phyloP scores from a whole-genome alignment of 306 rosid species.

The Urtica urens region DNA sequence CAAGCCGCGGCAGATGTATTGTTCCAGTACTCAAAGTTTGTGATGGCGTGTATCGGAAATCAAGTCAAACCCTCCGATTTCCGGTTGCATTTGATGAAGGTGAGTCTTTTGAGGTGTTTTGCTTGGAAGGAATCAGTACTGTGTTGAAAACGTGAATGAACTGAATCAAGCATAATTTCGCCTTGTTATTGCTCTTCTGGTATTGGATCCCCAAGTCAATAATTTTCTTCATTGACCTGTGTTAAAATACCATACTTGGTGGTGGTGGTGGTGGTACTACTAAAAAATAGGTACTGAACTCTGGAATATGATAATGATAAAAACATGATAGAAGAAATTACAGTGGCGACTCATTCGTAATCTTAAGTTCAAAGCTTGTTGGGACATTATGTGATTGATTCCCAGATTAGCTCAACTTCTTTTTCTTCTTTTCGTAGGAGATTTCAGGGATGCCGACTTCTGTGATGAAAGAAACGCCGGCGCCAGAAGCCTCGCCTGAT shows the following conservation, averaged over 20 bases:
- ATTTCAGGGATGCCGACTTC: conserved; percentile 70
- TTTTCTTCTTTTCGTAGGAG: conserved; percentile 36
- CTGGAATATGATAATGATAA: no score
- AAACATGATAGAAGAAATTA: no score
- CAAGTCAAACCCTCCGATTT: conserved; percentile 67
- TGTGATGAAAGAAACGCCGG: conserved; percentile 61
- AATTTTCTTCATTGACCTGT: background rate
- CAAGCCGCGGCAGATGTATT: conserved; percentile 84
- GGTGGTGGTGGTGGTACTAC: no score
- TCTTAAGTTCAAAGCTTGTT: no score
- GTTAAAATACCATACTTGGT: no score
- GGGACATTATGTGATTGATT: no score
- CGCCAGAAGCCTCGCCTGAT: conserved; percentile 75
- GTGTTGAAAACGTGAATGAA: no score
- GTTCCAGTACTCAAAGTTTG: conserved; percentile 77
- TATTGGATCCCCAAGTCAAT: background rate
- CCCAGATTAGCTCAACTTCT: no score
- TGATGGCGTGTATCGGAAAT: conserved; percentile 64
- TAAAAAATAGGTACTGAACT: no score
- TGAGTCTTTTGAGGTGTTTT: conserved; percentile 6
- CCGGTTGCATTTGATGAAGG: conserved; percentile 94
- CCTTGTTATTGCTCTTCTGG: background rate
- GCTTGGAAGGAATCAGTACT: background rate
- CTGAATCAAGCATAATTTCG: no score
- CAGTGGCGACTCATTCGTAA: no score